Evolutionary conservation across 2,329 filamentous ascomycete genomes (phyloP).

Genomic region (Aureobasidium mangrovei): DNA sequence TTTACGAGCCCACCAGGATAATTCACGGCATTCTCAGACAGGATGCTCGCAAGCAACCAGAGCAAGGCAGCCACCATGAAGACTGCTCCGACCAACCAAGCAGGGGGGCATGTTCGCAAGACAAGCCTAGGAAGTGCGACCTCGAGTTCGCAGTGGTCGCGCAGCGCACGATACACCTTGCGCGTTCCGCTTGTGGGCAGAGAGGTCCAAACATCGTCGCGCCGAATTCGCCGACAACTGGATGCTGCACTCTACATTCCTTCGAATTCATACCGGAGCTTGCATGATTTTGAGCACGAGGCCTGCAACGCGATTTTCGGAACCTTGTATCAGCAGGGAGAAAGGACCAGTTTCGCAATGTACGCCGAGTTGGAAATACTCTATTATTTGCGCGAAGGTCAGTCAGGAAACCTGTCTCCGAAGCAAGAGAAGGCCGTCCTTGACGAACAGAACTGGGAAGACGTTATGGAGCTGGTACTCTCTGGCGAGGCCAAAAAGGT

Average conservation of each 20-base stretch:
- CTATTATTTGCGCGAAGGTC: background rate
- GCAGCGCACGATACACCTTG: constrained; percentile 1
- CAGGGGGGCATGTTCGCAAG: background rate
- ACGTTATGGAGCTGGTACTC: background rate
- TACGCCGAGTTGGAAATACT: constrained; percentile 1
- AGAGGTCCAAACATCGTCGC: background rate
- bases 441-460: constrained; percentile 5
- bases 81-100: background rate
- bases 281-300: background rate
- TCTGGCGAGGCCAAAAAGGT: constrained; percentile 1
- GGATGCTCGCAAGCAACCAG: constrained; percentile 7
- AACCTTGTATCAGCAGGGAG: constrained; percentile 1
- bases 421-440: background rate
- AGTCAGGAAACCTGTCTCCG: background rate
- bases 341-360: constrained; percentile 1
- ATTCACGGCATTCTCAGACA: constrained; percentile 10
- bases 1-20: constrained; percentile 6
- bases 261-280: background rate
- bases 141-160: constrained; percentile 1
- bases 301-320: constrained; percentile 9
- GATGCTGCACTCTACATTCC: constrained; percentile 2
- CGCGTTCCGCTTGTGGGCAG: background rate
- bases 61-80: constrained; percentile 10
- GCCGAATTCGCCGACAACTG: background rate
- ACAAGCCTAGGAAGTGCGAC: background rate